These are phyloP conservation scores for Fusarium sp. DNA, from an alignment of 2,329 filamentous ascomycete genomes.

Conservation along the genomic window DNA sequence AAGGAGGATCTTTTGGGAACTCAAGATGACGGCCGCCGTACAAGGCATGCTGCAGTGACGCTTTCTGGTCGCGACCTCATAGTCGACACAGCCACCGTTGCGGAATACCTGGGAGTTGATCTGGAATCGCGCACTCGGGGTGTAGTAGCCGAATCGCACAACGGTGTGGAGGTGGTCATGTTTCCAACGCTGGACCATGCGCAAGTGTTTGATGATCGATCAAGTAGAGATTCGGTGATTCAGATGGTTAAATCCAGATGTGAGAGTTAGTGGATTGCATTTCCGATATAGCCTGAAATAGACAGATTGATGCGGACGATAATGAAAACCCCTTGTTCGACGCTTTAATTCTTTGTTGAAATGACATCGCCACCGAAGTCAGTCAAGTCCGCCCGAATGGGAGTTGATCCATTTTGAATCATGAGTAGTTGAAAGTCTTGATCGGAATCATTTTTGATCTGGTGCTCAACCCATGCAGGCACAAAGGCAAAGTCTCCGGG, in stretches of 20 bases:
- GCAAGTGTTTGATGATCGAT: constrained; percentile 64
- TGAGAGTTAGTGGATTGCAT: constrained; percentile 19
- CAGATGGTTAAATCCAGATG: constrained; percentile 47
- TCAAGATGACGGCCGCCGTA: constrained; percentile 25
- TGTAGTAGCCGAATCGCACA: constrained; percentile 24
- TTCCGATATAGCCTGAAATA: constrained; percentile 7
- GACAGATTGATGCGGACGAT: background rate
- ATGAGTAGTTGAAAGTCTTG: constrained; percentile 73
- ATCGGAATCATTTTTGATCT: constrained; percentile 73
- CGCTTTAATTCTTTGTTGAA: constrained; percentile 28
- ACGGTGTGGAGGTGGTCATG: constrained; percentile 66
- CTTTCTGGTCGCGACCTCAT: constrained; percentile 72
- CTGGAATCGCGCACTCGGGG: constrained; percentile 10
- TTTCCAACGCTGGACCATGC: constrained; percentile 72
- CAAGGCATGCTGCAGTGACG: constrained; percentile 63
- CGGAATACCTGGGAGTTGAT: constrained; percentile 61
- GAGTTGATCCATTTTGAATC: constrained; percentile 68
- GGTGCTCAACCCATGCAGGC: constrained; percentile 76
- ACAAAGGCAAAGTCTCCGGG: constrained; percentile 77
- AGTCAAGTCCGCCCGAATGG: constrained; percentile 70
- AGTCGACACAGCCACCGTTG: constrained; percentile 68
- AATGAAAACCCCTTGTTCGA: background rate
- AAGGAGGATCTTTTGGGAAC: constrained; percentile 66
- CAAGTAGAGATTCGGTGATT: constrained; percentile 47
- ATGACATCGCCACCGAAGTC: constrained; percentile 68